These are phyloP conservation scores for Dictyostelium firmibasis DNA, from an alignment of 78 protist genomes.

Conservation along the genomic window DNA sequence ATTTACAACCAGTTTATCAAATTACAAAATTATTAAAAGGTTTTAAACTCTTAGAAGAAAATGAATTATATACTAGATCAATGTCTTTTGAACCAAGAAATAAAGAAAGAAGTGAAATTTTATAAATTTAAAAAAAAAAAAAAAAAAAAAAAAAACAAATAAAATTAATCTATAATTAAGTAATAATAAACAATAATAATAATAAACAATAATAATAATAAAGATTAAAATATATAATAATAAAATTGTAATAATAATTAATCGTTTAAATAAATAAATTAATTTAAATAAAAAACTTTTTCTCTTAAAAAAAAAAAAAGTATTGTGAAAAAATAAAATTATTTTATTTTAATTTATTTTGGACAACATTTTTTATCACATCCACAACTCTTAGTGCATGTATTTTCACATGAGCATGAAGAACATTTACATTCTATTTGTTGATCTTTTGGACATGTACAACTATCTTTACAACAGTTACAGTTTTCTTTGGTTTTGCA, in stretches of 20 bases:
- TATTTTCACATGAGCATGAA: not conserved
- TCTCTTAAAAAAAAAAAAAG: no score
- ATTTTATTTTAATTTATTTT: not conserved
- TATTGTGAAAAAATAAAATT: no score
- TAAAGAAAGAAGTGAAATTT: constrained; percentile 29
- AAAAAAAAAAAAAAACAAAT: not conserved
- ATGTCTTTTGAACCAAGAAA: constrained; percentile 63
- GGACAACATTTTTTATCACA: not conserved
- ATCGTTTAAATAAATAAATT: no score
- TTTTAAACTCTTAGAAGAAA: constrained; percentile 30
- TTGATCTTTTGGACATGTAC: not conserved
- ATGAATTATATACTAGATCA: constrained; percentile 41
- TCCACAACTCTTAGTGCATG: not conserved
- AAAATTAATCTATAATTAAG: no score
- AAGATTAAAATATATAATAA: no score
- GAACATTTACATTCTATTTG: not conserved
- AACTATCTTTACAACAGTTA: not conserved
- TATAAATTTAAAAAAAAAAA: not conserved
- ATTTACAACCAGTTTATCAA: constrained; percentile 68
- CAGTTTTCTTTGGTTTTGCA: not conserved
- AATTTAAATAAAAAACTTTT: no score
- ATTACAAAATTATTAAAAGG: constrained; percentile 34
- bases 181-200: no score
- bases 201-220: no score
- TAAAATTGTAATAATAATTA: not conserved